Conservation (phyloP, 164 flowering plant genomes). For the Magnolia officinalis region DNA sequence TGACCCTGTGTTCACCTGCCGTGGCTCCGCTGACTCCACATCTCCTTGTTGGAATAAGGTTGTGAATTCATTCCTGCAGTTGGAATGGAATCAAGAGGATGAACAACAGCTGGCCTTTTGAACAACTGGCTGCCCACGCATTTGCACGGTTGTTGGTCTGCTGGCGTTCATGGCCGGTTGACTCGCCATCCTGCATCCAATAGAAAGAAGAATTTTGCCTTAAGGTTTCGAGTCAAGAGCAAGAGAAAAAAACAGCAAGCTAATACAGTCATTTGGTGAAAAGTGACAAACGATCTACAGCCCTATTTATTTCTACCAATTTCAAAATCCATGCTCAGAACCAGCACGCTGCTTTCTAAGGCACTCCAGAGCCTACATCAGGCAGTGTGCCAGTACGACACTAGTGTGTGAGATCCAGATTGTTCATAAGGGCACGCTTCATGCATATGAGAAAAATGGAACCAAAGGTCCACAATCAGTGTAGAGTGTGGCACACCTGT, state of each 20-base stretch:
- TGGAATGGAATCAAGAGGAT: conserved; percentile 10
- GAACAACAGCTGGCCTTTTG: conserved; percentile 33
- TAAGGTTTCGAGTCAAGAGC: background rate
- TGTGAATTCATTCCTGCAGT: background rate
- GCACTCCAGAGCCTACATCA: too few species aligned
- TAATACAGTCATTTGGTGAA: background rate
- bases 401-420: too few species aligned
- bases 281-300: background rate
- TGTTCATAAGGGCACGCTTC: too few species aligned
- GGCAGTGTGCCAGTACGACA: too few species aligned
- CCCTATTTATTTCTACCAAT: background rate
- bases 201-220: background rate
- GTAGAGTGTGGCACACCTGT: too few species aligned
- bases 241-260: background rate
- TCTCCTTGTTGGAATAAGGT: background rate
- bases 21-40: too few species aligned
- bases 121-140: conserved; percentile 31
- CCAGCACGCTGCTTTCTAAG: too few species aligned
- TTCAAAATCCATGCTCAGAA: background rate
- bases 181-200: conserved; percentile 29
- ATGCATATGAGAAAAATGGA: too few species aligned
- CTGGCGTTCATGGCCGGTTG: conserved; percentile 29
- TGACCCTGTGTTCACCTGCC: background rate
- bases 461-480: too few species aligned
- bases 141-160: conserved; percentile 35